Conservation (phyloP, 495 filamentous ascomycete genomes). For the Massariosphaeria phaeospora region DNA sequence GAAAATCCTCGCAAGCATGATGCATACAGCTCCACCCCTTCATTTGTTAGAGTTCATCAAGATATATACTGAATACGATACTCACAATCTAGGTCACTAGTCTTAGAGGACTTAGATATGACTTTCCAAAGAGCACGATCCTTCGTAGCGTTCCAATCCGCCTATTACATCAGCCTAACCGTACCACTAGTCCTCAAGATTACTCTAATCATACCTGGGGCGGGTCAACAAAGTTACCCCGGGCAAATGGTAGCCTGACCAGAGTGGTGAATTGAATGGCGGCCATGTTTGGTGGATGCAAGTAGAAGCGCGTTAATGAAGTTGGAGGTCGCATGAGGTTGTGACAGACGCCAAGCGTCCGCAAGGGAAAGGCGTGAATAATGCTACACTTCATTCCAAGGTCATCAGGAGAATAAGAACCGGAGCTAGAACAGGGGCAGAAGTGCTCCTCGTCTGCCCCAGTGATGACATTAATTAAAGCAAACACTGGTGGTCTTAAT, state of each 20-base stretch:
- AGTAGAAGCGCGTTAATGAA: too few relatives aligned
- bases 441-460: too few relatives aligned
- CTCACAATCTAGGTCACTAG: constrained; percentile 79
- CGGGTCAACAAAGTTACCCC: constrained; percentile 85
- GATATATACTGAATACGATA: not conserved
- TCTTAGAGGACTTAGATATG: constrained; percentile 67
- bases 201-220: constrained; percentile 56
- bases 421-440: too few relatives aligned
- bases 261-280: constrained; percentile 63
- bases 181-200: not conserved
- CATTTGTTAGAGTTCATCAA: constrained; percentile 39
- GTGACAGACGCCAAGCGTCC: too few relatives aligned
- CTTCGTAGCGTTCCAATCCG: constrained; percentile 72
- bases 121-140: constrained; percentile 87
- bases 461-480: too few relatives aligned
- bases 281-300: too few relatives aligned
- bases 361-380: too few relatives aligned
- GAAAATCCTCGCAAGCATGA: not conserved
- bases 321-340: too few relatives aligned
- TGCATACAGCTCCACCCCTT: constrained; percentile 77
- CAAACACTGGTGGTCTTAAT: too few relatives aligned
- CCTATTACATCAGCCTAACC: constrained; percentile 46
- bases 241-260: constrained; percentile 79
- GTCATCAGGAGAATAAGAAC: too few relatives aligned
- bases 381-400: too few relatives aligned